Percentiles rank a stretch among this genome's conserved stretches.
phyloP scores from a whole-genome alignment of 2,329 filamentous ascomycete species.

The Hymenoscyphus occultus region DNA sequence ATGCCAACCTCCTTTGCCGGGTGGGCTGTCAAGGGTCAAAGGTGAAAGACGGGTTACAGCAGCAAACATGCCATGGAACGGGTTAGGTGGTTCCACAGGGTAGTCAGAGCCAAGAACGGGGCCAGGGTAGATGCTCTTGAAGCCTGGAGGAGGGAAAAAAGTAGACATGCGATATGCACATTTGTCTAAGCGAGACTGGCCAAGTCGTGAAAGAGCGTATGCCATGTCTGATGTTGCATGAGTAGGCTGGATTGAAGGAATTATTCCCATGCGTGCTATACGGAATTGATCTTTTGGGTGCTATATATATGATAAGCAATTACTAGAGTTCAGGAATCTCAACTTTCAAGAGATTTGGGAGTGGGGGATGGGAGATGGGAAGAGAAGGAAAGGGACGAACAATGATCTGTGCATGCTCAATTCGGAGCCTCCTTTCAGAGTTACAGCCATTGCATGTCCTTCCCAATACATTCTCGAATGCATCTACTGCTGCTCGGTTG shows the following conservation, averaged over 20 bases:
- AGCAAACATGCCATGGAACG: constrained; percentile 67
- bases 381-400: constrained; percentile 18
- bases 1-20: constrained; percentile 55
- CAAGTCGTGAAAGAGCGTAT: constrained; percentile 61
- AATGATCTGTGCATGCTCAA: constrained; percentile 71
- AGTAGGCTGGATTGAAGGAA: constrained; percentile 69
- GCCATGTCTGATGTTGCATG: constrained; percentile 71
- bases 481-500: constrained; percentile 62
- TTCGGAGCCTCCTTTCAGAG: constrained; percentile 56
- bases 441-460: constrained; percentile 55
- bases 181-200: constrained; percentile 48
- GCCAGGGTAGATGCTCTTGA: constrained; percentile 22
- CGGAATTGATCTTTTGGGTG: constrained; percentile 61
- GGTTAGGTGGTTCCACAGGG: constrained; percentile 66
- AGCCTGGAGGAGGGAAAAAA: constrained; percentile 45
- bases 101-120: constrained; percentile 68
- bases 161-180: constrained; percentile 67
- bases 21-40: constrained; percentile 49
- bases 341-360: no score
- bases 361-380: background rate
- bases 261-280: constrained; percentile 56
- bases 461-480: constrained; percentile 56
- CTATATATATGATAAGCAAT: constrained; percentile 19
- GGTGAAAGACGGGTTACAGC: constrained; percentile 61
- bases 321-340: background rate